Evolutionary conservation across 805 yeast genomes (phyloP), one percentile per base, ranked within the genome.

Genomic region (Myxozyma vanderwaltii): DNA sequence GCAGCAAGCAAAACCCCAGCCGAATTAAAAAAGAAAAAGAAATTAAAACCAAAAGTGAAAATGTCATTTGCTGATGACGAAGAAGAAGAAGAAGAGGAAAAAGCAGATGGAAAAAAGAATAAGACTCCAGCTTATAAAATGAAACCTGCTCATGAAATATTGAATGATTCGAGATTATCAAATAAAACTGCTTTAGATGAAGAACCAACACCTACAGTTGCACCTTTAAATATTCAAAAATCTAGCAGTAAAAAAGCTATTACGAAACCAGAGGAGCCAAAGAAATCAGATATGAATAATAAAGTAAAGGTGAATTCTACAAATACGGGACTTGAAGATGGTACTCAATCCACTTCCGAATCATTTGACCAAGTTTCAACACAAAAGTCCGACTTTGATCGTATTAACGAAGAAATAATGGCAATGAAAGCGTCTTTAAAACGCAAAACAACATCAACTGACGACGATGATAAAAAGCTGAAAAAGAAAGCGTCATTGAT

Each of bases 11-110:
- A 24, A 15, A 10, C 39, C 13, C 13, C 33, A 17, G 15, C 40
- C 7, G 36, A 53, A 26, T 3, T 48, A 29, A 44, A 56, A 59
- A 60, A 44, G 56, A 50, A 36, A 41, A 24, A 38, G 55, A 45
- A 46, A 48, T 40, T 47, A 49, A 46, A 27, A 46, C 65, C 72
- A 29, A 68, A 70, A 43, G 75, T 76, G 0, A 75, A 65, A 31
- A 73, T 77, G 60, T 77, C 70, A 7, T 72, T 74, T 41, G 80
- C 73, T 0, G 78, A 73, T 6, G 79, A 74, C 3, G 80, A 21
- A 12, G 81, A 74, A 1, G 78, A 69, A 4, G 74, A 74, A 1
- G 78, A 69, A 3, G 74, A 66, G 12, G 70, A 61, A 27, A 64
- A 63, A 1, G 54, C n/a, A 1, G 78, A 69, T 4, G 74, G 74